Base-by-base conservation (phyloP, 305 asterid species). In the Fraxinus xanthoxyloides region DNA sequence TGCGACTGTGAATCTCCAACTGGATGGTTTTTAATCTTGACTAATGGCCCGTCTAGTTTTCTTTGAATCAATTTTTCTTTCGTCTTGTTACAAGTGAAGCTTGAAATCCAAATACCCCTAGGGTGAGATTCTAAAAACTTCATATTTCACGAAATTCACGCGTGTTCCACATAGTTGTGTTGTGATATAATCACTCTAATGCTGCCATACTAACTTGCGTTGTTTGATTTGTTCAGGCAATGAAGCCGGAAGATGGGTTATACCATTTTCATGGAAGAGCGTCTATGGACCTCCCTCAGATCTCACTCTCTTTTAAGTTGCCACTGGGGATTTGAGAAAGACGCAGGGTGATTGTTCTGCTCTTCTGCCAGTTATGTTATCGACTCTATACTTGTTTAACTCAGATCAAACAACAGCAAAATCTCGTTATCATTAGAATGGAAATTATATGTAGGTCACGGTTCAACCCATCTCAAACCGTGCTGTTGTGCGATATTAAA, bases 261-360 rank as follows among this genome's bases (percentile, higher is more conserved):
- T 89, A 56, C 99, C 99, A 3, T 89, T 88, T 80, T 95, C 98
- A 32, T 95, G 99, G 99, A 91, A 91, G 91, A 94, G 98, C 38
- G 94, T 95, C 8, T 95, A 95, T 63, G 99, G 99, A 72, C 97
- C 98, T 38, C 98, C 99, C 21, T 94, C 97, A 35, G 99, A 95
- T 76, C 85, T 87, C 87, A 76, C 89, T 80, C 90, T 95, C 32
- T 95, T 94, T 83, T 92, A 92, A 87, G 86, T 77, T 46, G 83
- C 75, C 31, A 8, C 51, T 51, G 32, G 15, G 46, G 54, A 54
- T 73, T 28, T 78, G 9, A 65, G 36, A 65, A n/a, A n/a, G n/a
- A 26, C n/a, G 35, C 32, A 63, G 72, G 8, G 15, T 23, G 72
- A 61, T 21, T 61, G 6, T 24, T 21, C 72, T 21, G 15, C 72